These are phyloP conservation scores for Aspergillus eucalypticola DNA, from an alignment of 2,329 filamentous ascomycete genomes.

Conservation along the genomic window DNA sequence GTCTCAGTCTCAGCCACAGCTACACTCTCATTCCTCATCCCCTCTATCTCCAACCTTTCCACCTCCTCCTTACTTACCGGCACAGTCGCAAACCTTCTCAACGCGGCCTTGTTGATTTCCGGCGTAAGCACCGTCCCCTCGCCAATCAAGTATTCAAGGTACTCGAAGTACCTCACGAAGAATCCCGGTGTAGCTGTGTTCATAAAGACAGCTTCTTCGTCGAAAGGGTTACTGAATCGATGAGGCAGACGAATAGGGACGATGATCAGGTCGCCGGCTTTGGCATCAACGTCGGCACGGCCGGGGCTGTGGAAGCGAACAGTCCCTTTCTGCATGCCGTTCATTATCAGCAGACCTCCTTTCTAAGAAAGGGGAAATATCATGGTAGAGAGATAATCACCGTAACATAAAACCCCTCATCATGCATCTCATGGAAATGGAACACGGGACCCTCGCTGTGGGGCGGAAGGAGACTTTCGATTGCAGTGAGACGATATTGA, in stretches of 20 bases:
- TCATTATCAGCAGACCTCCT: neutral
- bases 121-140: conserved; percentile 50
- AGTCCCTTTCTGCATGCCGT: conserved; percentile 38
- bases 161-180: conserved; percentile 60
- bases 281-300: conserved; percentile 49
- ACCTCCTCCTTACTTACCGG: conserved; percentile 23
- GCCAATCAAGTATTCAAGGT: conserved; percentile 47
- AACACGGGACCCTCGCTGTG: conserved; percentile 47
- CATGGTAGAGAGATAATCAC: neutral
- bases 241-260: conserved; percentile 58
- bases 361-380: no score
- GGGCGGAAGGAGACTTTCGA: conserved; percentile 52
- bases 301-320: conserved; percentile 54
- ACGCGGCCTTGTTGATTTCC: conserved; percentile 52
- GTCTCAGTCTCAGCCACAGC: conserved; percentile 11
- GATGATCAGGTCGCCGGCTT: conserved; percentile 56
- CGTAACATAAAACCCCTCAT: conserved; percentile 59
- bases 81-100: conserved; percentile 54
- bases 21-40: neutral
- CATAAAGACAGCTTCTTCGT: conserved; percentile 57
- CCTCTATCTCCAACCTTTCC: neutral
- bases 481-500: conserved; percentile 48
- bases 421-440: conserved; percentile 61
- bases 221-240: conserved; percentile 58
- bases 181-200: conserved; percentile 60